A percentile compares a stretch with the other conserved stretches of the same genome.
phyloP scores from a whole-genome alignment of 345 rosid genomes.

The Populus ilicifolia region DNA sequence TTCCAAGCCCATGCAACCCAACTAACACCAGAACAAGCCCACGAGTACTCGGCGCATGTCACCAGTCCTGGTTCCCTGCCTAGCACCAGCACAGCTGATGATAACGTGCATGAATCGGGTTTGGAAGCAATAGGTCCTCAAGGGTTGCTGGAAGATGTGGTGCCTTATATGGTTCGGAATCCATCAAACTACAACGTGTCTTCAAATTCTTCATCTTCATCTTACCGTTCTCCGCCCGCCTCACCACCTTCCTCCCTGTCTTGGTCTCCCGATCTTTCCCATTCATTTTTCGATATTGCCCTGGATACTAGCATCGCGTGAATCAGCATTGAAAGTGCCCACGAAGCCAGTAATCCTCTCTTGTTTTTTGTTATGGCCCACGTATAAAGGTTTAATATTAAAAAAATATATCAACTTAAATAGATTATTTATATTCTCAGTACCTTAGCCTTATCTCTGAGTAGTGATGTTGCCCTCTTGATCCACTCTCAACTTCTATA shows the following conservation, averaged over 20 bases:
- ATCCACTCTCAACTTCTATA: no score
- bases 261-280: conserved; percentile 35
- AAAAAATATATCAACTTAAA: no score
- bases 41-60: background rate
- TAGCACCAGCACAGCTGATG: conserved; percentile 1
- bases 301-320: background rate
- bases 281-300: conserved; percentile 25
- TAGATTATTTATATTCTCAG: no score
- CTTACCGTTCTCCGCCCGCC: conserved; percentile 39
- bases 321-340: background rate
- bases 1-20: conserved; percentile 1
- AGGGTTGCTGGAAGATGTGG: conserved; percentile 75
- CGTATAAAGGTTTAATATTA: background rate
- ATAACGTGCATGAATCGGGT: background rate
- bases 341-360: background rate
- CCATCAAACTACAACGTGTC: conserved; percentile 25
- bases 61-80: background rate
- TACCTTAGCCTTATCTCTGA: no score
- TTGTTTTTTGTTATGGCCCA: background rate
- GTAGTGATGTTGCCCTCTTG: no score
- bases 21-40: conserved; percentile 5
- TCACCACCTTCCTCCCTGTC: conserved; percentile 54
- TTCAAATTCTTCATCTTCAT: conserved; percentile 38
- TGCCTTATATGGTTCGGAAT: conserved; percentile 54
- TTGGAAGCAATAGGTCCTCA: conserved; percentile 22